A percentile compares a stretch with the other conserved stretches of the same genome.
Evolutionary conservation across 768 basidiomycete species (phyloP).

Genomic region (Psilocybe cubensis): DNA sequence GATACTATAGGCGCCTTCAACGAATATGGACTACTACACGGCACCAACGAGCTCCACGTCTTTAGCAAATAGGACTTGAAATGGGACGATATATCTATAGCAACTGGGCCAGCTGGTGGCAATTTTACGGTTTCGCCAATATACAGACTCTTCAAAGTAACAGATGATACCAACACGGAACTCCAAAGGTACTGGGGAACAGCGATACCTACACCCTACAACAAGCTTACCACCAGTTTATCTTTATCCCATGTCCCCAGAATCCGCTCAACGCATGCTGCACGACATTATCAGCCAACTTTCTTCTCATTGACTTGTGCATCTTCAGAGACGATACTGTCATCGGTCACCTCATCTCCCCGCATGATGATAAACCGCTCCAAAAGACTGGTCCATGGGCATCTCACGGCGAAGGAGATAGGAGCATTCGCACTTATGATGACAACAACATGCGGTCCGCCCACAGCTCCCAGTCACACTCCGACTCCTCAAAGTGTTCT

Average conservation of each 20-base stretch:
- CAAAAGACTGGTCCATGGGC: neutral
- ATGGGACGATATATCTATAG: neutral
- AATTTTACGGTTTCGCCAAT: constrained; percentile 20
- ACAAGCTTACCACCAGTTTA: constrained; percentile 13
- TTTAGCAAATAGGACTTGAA: neutral
- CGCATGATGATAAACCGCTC: neutral
- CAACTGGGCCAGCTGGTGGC: constrained; percentile 21
- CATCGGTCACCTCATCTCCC: neutral
- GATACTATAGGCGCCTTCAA: neutral
- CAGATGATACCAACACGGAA: neutral
- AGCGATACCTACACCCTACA: constrained; percentile 36
- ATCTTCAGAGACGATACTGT: neutral
- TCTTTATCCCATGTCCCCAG: neutral
- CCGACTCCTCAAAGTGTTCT: neutral
- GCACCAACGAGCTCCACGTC: constrained; percentile 6
- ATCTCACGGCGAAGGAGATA: neutral
- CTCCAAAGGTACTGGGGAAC: constrained; percentile 26
- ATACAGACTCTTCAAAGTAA: constrained; percentile 8
- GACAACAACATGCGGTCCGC: neutral
- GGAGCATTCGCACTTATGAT: neutral
- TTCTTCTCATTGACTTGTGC: neutral
- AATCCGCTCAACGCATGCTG: neutral
- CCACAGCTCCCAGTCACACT: neutral
- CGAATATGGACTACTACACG: constrained; percentile 15
- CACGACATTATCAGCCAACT: neutral